These are phyloP conservation scores for Paecilomyces fulvus DNA, from an alignment of 2,329 filamentous ascomycete species.

Conservation along the genomic window DNA sequence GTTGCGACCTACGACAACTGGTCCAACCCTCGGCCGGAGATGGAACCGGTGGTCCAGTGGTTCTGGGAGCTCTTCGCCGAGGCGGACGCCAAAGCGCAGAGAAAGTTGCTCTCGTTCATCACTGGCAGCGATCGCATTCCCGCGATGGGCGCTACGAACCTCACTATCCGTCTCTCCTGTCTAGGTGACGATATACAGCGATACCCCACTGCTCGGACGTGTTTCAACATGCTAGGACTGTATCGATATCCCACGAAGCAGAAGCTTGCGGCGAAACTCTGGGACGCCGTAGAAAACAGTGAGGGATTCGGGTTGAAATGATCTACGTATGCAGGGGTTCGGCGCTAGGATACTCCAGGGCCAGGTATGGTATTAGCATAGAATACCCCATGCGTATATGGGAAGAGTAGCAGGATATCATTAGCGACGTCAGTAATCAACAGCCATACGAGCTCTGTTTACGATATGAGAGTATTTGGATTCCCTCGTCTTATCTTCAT, in stretches of 20 bases:
- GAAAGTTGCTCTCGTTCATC: constrained; percentile 74
- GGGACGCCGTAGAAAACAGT: constrained; percentile 80
- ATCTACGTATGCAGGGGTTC: constrained; percentile 10
- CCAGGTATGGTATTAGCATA: neutral
- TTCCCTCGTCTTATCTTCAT: too few species aligned
- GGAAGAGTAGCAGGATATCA: neutral
- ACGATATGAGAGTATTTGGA: too few species aligned
- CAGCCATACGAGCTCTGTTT: neutral
- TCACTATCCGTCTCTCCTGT: constrained; percentile 68
- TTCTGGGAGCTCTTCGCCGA: constrained; percentile 78
- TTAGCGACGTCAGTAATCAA: neutral
- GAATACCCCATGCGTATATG: neutral
- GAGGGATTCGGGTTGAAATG: constrained; percentile 87
- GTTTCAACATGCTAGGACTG: constrained; percentile 77
- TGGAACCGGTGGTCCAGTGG: constrained; percentile 67
- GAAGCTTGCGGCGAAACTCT: constrained; percentile 63
- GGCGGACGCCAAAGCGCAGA: constrained; percentile 59
- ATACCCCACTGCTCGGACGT: constrained; percentile 80
- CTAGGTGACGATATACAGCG: constrained; percentile 65
- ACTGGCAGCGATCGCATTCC: constrained; percentile 87
- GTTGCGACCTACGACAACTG: constrained; percentile 80
- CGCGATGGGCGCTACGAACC: constrained; percentile 72
- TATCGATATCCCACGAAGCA: constrained; percentile 62
- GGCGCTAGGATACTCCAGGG: neutral
- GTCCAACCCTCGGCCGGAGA: constrained; percentile 44